These are phyloP conservation scores for Saccharomyces hybrid DNA, from an alignment of 1,139 yeast genomes.

Conservation along the genomic window DNA sequence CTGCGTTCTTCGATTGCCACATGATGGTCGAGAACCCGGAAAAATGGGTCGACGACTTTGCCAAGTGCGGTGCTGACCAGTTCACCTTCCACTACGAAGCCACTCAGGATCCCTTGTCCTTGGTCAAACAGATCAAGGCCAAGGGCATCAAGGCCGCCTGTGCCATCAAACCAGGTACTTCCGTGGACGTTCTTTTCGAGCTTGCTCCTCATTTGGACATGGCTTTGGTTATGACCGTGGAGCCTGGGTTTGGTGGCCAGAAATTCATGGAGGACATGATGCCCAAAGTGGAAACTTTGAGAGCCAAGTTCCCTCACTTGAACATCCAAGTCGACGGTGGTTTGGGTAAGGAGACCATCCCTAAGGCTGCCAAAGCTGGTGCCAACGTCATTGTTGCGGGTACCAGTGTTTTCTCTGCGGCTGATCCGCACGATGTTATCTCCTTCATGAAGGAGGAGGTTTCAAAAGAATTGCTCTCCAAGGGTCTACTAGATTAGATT, in stretches of 20 bases:
- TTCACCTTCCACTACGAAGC: conserved; percentile 96
- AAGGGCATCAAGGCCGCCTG: conserved; percentile 92
- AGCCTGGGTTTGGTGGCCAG: conserved; percentile 98
- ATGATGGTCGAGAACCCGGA: conserved; percentile 97
- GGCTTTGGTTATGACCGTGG: conserved; percentile 96
- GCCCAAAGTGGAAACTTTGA: conserved; percentile 79
- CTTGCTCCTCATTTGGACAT: conserved; percentile 75
- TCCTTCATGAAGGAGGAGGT: conserved; percentile 58
- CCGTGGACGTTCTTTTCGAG: conserved; percentile 74
- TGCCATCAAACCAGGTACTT: conserved; percentile 90
- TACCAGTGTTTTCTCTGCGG: conserved; percentile 82
- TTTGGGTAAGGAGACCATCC: conserved; percentile 74
- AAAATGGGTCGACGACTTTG: conserved; percentile 90
- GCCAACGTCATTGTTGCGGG: conserved; percentile 99
- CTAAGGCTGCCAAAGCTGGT: conserved; percentile 84
- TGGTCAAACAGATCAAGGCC: conserved; percentile 66
- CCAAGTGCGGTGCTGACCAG: conserved; percentile 91
- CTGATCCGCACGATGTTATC: conserved; percentile 68
- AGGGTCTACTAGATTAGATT: conserved; percentile 23
- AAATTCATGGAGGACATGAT: conserved; percentile 92
- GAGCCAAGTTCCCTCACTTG: conserved; percentile 66
- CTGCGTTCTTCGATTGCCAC: conserved; percentile 90
- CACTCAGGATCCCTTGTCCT: conserved; percentile 65
- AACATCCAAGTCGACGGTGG: conserved; percentile 98
- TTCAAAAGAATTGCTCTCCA: conserved; percentile 30